Evolutionary conservation across 2,329 filamentous ascomycete species (phyloP), one percentile per base, ranked within the genome.

Genomic region (Verruconis gallopava): DNA sequence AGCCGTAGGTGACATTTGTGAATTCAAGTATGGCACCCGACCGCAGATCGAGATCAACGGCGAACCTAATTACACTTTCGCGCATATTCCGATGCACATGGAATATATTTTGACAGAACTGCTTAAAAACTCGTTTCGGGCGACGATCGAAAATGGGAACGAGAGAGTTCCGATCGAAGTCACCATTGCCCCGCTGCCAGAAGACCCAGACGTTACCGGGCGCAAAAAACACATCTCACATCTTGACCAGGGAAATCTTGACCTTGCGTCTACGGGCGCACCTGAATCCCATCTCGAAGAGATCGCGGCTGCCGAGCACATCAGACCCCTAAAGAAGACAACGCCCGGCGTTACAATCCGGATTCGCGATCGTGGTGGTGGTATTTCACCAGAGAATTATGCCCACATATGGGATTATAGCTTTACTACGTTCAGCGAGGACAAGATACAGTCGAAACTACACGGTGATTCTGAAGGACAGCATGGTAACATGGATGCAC

Each of bases 41-140:
- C 91, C 91, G 0, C 73, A 71, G 2, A 72, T 94, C 53, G 65
- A 79, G 37, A 81, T 98, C 53, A 82, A 88, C 50, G 91, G 91
- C 49, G 81, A 93, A 57, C 79, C 82, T 0, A 79, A 82, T 40
- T 85, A 88, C n/a, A 80, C 78, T 0, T 93, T 98, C 55, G 86
- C 89, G 15, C 91, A 93, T 55, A 80, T 98, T 5, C 91, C 91
- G 12, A 91, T 93, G 58, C 91, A 98, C 60, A 73, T 98, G 18
- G 89, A 96, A 62, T 98, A 98, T 60, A 95, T 98, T 49, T 75
- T 95, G 49, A 98, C 89, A 0, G 91, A 98, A 61, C 72, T 98
- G 1, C 72, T 98, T 45, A 98, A 98, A 62, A 98, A 98, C 55
- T 85, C 88, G 1, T 98, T 96, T 65, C 77, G 91, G 34, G 89